Evolutionary conservation across 768 basidiomycete genomes (phyloP).

Genomic region (Boletus huronensis): DNA sequence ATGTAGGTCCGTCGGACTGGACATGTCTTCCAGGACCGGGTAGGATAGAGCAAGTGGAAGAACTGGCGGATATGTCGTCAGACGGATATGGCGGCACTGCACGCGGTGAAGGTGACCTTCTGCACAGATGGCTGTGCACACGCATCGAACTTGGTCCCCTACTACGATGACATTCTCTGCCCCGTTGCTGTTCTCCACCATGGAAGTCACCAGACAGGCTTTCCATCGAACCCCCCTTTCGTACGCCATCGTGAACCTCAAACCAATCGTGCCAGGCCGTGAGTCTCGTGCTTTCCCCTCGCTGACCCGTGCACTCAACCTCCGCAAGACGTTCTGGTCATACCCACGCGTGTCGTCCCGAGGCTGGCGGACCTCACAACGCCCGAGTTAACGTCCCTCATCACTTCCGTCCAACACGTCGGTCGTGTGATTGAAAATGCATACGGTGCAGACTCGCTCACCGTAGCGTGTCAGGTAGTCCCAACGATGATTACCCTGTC

Average conservation of each 20-base stretch:
- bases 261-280: conserved; percentile 94
- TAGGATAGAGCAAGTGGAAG: background rate
- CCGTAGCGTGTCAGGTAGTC: conserved; percentile 83
- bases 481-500: background rate
- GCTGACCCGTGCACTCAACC: background rate
- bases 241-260: conserved; percentile 91
- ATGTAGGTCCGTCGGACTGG: conserved; percentile 68
- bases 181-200: conserved; percentile 66
- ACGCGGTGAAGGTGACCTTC: background rate
- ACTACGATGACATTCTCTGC: conserved; percentile 12
- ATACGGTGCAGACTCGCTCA: conserved; percentile 80
- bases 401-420: conserved; percentile 74
- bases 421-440: conserved; percentile 76
- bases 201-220: conserved; percentile 73
- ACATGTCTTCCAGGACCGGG: conserved; percentile 33
- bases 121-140: conserved; percentile 20
- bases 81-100: background rate
- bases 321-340: conserved; percentile 55
- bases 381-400: conserved; percentile 77
- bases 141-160: background rate
- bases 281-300: conserved; percentile 33
- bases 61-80: conserved; percentile 11
- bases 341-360: conserved; percentile 53
- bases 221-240: conserved; percentile 70
- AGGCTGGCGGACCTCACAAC: conserved; percentile 54